Evolutionary conservation across 331 rosid species (phyloP).

Genomic region (Arachis monticola): DNA sequence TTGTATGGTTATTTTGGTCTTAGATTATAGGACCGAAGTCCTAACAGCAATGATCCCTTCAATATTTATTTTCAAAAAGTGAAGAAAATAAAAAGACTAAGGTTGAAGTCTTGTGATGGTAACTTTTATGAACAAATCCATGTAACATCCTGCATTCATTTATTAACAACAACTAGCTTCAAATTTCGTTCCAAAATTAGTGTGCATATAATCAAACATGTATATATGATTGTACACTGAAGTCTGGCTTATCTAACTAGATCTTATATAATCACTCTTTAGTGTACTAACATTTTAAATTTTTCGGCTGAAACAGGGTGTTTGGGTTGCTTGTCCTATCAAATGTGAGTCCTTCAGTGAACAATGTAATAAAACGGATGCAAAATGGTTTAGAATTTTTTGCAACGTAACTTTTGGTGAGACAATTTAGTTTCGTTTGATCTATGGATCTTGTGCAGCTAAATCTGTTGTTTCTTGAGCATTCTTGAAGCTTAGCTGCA

Average conservation of each 20-base stretch:
- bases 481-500: neutral
- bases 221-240: constrained; percentile 7
- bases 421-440: neutral
- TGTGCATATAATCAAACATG: neutral
- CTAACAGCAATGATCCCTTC: neutral
- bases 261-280: neutral
- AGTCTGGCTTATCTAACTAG: neutral
- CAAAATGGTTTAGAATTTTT: neutral
- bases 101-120: neutral
- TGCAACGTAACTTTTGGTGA: constrained; percentile 4
- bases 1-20: neutral
- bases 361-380: constrained; percentile 40
- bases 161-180: neutral
- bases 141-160: neutral
- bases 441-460: constrained; percentile 28
- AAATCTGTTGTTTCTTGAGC: neutral
- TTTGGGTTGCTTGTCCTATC: constrained; percentile 30
- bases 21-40: neutral
- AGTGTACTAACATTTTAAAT: constrained; percentile 22
- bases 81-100: neutral
- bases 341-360: constrained; percentile 24
- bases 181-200: neutral
- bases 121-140: neutral
- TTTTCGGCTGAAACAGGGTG: constrained; percentile 42
- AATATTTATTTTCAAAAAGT: neutral